Percentiles rank a stretch among this genome's conserved stretches.
Evolutionary conservation across 163 green algal species (phyloP).

Genomic region (Trebouxia gelatinosa): DNA sequence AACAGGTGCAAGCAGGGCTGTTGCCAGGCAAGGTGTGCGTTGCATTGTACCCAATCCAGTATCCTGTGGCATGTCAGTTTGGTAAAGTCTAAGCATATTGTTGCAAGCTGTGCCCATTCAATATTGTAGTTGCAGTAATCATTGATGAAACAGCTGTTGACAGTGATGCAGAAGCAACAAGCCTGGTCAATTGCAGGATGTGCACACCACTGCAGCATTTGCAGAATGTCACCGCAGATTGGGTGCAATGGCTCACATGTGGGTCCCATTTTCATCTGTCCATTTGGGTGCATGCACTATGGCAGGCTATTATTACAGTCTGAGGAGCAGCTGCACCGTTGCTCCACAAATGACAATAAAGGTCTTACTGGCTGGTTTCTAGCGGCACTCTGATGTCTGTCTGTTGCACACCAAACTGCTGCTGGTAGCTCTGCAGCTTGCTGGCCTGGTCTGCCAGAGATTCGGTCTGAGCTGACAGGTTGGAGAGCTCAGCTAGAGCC

Average conservation of each 20-base stretch:
- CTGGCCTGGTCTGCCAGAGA: not conserved
- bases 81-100: no score
- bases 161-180: no score
- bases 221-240: not conserved
- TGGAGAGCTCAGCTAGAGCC: not conserved
- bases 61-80: no score
- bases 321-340: not conserved
- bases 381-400: not conserved
- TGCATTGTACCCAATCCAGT: no score
- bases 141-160: no score
- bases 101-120: no score
- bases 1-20: no score
- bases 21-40: no score
- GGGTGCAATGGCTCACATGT: not conserved
- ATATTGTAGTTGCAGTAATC: no score
- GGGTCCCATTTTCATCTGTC: not conserved
- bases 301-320: not conserved
- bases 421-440: slow-evolving; percentile 18
- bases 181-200: no score
- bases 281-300: not conserved
- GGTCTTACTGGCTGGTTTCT: not conserved
- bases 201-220: no score
- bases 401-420: slow-evolving; percentile 11
- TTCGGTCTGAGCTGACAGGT: not conserved
- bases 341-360: not conserved